phyloP scores from a whole-genome alignment of 2,329 filamentous ascomycete genomes.

The Coniochaeta hoffmannii region DNA sequence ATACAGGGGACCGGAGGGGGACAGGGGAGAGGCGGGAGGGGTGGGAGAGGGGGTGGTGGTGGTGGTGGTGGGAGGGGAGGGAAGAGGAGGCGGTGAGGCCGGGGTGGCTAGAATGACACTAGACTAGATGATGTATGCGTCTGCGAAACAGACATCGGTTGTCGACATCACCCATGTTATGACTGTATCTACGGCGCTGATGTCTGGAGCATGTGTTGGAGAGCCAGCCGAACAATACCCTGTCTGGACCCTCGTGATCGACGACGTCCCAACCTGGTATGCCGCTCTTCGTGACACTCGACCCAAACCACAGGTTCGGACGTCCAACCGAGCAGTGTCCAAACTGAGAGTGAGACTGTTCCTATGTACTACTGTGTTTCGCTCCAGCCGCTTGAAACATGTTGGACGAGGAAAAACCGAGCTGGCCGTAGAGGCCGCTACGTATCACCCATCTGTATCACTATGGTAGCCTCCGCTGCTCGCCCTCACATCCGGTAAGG shows the following conservation, averaged over 20 bases:
- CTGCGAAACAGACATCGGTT: not conserved
- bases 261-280: not conserved
- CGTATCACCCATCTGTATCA: too few relatives aligned
- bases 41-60: slow-evolving; percentile 25
- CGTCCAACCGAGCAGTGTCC: too few relatives aligned
- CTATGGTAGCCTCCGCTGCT: not conserved
- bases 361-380: not conserved
- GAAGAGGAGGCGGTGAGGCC: slow-evolving; percentile 9
- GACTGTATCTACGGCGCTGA: too few relatives aligned
- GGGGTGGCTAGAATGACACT: not conserved
- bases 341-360: too few relatives aligned
- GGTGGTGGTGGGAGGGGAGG: slow-evolving; percentile 17
- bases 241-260: too few relatives aligned
- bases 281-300: not conserved
- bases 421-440: too few relatives aligned
- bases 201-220: too few relatives aligned
- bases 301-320: not conserved
- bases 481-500: too few relatives aligned
- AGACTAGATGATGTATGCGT: not conserved
- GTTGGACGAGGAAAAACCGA: not conserved
- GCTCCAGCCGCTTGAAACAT: not conserved
- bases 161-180: too few relatives aligned
- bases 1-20: slow-evolving; percentile 36
- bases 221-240: too few relatives aligned
- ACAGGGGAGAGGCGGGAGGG: slow-evolving; percentile 23